Percentiles rank a stretch among this genome's conserved stretches.
Conservation (phyloP, 305 asterid species). For the Ajuga reptans region DNA sequence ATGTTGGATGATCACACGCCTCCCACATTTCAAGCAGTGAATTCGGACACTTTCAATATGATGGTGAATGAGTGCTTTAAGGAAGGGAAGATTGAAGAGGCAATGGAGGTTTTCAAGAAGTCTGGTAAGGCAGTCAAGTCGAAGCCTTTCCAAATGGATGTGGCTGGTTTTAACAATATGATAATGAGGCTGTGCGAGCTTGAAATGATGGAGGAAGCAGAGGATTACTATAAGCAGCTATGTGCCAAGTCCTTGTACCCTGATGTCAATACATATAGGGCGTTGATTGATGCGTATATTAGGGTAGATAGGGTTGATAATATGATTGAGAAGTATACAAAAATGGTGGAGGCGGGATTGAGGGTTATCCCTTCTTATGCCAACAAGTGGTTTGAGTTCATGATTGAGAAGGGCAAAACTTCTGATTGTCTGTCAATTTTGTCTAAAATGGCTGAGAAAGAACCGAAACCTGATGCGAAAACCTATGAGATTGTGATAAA, state of each 20-base stretch:
- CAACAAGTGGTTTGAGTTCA: slow-evolving; percentile 63
- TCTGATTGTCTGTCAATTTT: slow-evolving; percentile 57
- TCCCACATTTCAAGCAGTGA: slow-evolving; percentile 78
- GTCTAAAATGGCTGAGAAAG: slow-evolving; percentile 58
- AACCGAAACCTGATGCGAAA: slow-evolving; percentile 72
- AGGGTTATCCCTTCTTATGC: slow-evolving; percentile 75
- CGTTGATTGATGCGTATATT: slow-evolving; percentile 66
- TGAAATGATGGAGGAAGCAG: slow-evolving; percentile 74
- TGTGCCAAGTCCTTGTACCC: slow-evolving; percentile 57
- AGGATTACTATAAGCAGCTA: slow-evolving; percentile 44
- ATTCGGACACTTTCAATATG: slow-evolving; percentile 64
- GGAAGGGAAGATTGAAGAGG: slow-evolving; percentile 67
- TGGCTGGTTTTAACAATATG: slow-evolving; percentile 76
- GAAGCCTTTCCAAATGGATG: slow-evolving; percentile 84
- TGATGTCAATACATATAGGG: slow-evolving; percentile 63
- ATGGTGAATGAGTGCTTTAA: slow-evolving; percentile 74
- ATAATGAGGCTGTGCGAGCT: slow-evolving; percentile 65
- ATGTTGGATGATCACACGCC: slow-evolving; percentile 96
- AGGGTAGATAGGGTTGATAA: slow-evolving; percentile 46
- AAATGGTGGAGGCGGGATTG: slow-evolving; percentile 69
- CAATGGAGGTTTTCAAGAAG: slow-evolving; percentile 67
- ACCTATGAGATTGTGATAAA: slow-evolving; percentile 62
- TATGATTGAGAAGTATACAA: slow-evolving; percentile 52
- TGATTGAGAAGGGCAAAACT: slow-evolving; percentile 61
- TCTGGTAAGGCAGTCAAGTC: slow-evolving; percentile 65